A percentile compares a stretch with the other conserved stretches of the same genome.
Evolutionary conservation across 495 filamentous ascomycete genomes (phyloP).

Genomic region (Aspergillus homomorphus): DNA sequence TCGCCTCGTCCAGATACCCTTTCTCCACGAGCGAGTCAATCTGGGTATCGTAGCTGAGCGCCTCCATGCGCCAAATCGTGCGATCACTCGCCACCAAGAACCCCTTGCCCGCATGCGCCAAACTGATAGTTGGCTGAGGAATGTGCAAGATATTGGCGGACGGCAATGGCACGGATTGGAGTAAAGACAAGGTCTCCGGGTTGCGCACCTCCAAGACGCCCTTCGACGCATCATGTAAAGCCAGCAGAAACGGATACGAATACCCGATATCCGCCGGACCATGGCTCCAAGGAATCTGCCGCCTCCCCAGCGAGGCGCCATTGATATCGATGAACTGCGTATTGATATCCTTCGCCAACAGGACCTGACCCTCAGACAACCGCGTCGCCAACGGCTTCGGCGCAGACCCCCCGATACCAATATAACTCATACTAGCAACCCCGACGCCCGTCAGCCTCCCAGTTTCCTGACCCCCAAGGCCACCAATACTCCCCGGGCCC

Average conservation of each 20-base stretch:
- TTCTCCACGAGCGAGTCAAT: conserved; percentile 78
- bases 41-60: conserved; percentile 89
- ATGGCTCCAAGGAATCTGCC: conserved; percentile 85
- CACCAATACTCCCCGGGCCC: conserved; percentile 71
- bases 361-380: conserved; percentile 74
- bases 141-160: conserved; percentile 82
- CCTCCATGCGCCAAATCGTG: conserved; percentile 91
- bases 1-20: conserved; percentile 82
- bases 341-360: conserved; percentile 94
- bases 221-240: conserved; percentile 78
- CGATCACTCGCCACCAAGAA: conserved; percentile 88
- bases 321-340: conserved; percentile 84
- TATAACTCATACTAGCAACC: conserved; percentile 85
- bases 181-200: conserved; percentile 79
- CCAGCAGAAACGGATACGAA: conserved; percentile 91
- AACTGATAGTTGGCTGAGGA: conserved; percentile 86
- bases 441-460: conserved; percentile 65
- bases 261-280: conserved; percentile 91
- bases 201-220: conserved; percentile 89
- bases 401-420: conserved; percentile 85
- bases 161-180: conserved; percentile 80
- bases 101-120: conserved; percentile 91
- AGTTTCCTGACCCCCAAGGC: conserved; percentile 58
- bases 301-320: conserved; percentile 76
- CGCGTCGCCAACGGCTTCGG: conserved; percentile 85